Evolutionary conservation across 768 basidiomycete genomes (phyloP), one percentile per base, ranked within the genome.

Genomic region (Boletus speciosus): DNA sequence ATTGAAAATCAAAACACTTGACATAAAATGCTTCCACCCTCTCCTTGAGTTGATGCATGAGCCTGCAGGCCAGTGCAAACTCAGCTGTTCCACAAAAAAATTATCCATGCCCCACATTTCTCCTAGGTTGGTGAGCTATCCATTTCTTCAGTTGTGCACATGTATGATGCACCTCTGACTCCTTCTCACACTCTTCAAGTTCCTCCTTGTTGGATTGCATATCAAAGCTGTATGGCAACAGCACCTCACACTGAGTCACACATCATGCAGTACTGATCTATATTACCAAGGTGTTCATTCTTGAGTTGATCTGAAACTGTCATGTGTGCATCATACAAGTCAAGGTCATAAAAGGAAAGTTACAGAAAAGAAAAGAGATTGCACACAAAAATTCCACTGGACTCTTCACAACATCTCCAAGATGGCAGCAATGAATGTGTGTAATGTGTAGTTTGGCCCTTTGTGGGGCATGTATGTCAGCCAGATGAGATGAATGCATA

Each of bases 231-330:
- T 94, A 95, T 2, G 90, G 92, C 32, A 95, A 70, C 0, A 90
- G 89, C 7, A 94, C 85, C 63, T 97, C 91, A 31, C 19, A 19
- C 19, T 19, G 19, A 19, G 19, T 19, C 19, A 19, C 86, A 78
- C 1, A 90, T 93, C 29, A 90, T 85, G 19, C 92, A 88, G 67
- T 93, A 96, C 62, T 93, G 92, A 80, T 95, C 93, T 70, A 92
- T 83, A 68, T 94, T 95, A 77, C 93, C 92, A n/a, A 94, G 75
- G 57, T 96, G 93, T 73, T 96, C 93, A 71, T 90, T 94, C 68
- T 94, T 90, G 40, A 91, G 73, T 59, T 89, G 88, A 66, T 82
- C 86, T 90, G 59, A 6, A 32, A 35, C n/a, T 21, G 21, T 40
- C 11, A 3, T 1, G 19, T 6, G 16, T 2, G 16, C 3, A 32